phyloP scores from a whole-genome alignment of 75 land plant genomes.

The Picea glauca region DNA sequence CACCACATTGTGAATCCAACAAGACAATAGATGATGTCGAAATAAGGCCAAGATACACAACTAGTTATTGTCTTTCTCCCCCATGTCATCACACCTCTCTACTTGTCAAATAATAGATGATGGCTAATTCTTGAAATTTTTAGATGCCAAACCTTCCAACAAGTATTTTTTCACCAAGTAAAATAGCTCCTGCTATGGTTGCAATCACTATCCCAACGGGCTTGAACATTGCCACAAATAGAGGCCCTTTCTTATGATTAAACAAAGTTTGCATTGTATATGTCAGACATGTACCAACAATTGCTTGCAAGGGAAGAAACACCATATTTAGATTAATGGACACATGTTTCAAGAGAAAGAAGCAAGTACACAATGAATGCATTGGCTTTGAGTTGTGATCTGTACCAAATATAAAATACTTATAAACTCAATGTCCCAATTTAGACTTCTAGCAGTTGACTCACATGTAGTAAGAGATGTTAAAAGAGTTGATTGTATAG shows the following conservation, averaged over 20 bases:
- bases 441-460: no score
- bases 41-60: no score
- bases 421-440: no score
- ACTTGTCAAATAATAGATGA: background rate
- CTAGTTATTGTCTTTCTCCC: no score
- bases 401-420: no score
- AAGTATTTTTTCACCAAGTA: constrained; percentile 32
- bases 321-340: background rate
- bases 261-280: constrained; percentile 19
- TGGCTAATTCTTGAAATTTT: background rate
- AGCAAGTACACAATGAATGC: no score
- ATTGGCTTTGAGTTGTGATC: no score
- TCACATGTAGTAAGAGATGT: no score
- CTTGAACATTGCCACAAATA: constrained; percentile 43
- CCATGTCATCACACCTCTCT: background rate
- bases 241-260: constrained; percentile 28
- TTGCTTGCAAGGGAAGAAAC: constrained; percentile 12
- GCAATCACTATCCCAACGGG: constrained; percentile 35
- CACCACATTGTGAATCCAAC: constrained; percentile 16
- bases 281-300: constrained; percentile 24
- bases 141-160: constrained; percentile 29
- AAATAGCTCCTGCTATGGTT: constrained; percentile 21
- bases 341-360: no score
- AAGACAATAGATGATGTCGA: no score
- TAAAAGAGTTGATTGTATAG: no score